A percentile compares a stretch with the other conserved stretches of the same genome.
Evolutionary conservation across 805 yeast genomes (phyloP).

Genomic region (Candida germanica): DNA sequence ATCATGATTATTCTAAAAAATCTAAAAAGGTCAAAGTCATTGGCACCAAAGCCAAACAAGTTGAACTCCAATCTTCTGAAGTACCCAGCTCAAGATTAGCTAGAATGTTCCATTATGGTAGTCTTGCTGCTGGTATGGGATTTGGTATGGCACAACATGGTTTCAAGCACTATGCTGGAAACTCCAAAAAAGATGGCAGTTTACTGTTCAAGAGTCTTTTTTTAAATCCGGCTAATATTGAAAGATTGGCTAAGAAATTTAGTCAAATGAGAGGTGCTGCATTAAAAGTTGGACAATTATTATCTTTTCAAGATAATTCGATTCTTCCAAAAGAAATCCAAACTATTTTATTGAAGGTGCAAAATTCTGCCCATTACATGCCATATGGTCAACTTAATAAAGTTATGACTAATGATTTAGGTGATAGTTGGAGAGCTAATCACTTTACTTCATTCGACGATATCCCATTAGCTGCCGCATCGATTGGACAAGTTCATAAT

Average conservation of each 20-base stretch:
- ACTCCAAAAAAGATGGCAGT: constrained; percentile 34
- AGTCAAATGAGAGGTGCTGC: constrained; percentile 99
- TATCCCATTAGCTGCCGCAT: constrained; percentile 90
- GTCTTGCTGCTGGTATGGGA: constrained; percentile 89
- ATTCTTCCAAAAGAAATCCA: constrained; percentile 84
- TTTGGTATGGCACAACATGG: constrained; percentile 79
- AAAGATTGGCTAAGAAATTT: constrained; percentile 81
- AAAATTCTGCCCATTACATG: constrained; percentile 95
- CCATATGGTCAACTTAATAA: constrained; percentile 84
- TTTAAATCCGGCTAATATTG: constrained; percentile 79
- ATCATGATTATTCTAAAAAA: neutral
- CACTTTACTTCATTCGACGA: constrained; percentile 74
- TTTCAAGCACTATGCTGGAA: constrained; percentile 60
- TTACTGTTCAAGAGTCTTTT: constrained; percentile 57
- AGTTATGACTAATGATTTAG: constrained; percentile 71
- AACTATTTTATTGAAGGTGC: constrained; percentile 75
- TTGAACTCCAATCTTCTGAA: constrained; percentile 52
- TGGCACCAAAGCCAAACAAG: constrained; percentile 16
- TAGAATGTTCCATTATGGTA: constrained; percentile 88
- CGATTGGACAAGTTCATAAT: constrained; percentile 93
- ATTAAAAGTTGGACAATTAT: constrained; percentile 91
- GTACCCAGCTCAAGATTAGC: constrained; percentile 89
- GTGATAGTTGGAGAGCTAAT: constrained; percentile 70
- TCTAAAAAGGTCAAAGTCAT: constrained; percentile 10
- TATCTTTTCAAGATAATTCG: constrained; percentile 89